These are phyloP conservation scores for Pleurotus pulmonarius DNA, from an alignment of 768 basidiomycete species.

Conservation along the genomic window DNA sequence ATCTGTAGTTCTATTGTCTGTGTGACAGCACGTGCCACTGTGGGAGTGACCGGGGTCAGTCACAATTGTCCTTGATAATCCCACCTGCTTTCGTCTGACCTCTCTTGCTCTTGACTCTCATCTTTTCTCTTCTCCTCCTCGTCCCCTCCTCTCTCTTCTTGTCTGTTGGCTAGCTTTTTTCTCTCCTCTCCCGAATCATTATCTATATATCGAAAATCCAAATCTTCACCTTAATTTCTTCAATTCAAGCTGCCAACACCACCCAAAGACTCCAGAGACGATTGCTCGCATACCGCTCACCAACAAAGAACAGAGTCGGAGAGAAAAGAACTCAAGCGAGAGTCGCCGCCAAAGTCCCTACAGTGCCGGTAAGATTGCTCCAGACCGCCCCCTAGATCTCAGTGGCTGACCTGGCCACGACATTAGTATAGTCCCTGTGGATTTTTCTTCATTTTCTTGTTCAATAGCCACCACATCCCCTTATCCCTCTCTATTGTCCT, in stretches of 20 bases:
- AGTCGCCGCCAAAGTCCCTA: conserved; percentile 15
- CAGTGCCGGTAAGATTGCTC: neutral
- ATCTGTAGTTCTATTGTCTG: conserved; percentile 40
- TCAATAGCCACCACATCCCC: neutral
- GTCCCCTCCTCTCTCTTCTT: conserved; percentile 22
- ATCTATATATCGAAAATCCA: conserved; percentile 18
- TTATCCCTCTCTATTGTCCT: neutral
- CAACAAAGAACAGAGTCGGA: neutral
- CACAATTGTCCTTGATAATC: conserved; percentile 9
- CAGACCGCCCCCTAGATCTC: neutral
- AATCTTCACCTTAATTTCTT: conserved; percentile 16
- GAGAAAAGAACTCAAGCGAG: conserved; percentile 8
- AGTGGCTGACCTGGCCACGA: neutral
- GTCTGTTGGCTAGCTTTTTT: conserved; percentile 19
- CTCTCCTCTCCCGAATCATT: conserved; percentile 18
- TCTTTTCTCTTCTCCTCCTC: conserved; percentile 20
- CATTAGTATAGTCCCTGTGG: neutral
- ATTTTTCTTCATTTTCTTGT: conserved; percentile 6
- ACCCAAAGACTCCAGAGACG: conserved; percentile 16
- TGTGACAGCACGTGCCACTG: conserved; percentile 7
- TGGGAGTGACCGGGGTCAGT: conserved; percentile 23
- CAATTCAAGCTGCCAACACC: conserved; percentile 11
- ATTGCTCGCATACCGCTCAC: neutral
- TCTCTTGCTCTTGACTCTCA: conserved; percentile 28
- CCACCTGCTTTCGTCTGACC: conserved; percentile 23